Evolutionary conservation across 352 stramenopile genomes (phyloP), one percentile per base, ranked within the genome.

Genomic region (Phytopythium sindhum): DNA sequence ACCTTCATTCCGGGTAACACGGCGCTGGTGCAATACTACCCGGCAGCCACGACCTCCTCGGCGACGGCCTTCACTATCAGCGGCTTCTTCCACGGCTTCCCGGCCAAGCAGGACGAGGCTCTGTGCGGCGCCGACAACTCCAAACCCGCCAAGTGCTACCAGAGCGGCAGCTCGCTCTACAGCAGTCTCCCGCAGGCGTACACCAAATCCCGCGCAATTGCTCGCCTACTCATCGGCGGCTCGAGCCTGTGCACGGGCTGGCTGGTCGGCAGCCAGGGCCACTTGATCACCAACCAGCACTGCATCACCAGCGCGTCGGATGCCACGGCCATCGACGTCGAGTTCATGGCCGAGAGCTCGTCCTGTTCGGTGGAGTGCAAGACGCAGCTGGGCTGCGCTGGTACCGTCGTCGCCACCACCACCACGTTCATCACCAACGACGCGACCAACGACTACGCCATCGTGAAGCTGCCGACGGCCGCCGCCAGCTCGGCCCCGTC

Each of bases 231-330:
- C 10, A 76, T 81, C 59, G 33, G 35, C 56, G 64, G 69, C 31
- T 52, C 55, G 21, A 42, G 21, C 28, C 61, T 77, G 37, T 80
- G 69, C 62, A 77, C 69, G 19, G 69, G 72, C 17, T 92, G 75
- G 83, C 79, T 89, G 29, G 76, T 75, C 72, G 72, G 81, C 31
- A 84, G 75, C 54, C 68, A 86, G 61, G 78, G 81, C 47, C 81
- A 90, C 60, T 63, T 90, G 26, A 74, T 90, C 53, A 88, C 81
- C 55, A 90, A 90, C 73, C 81, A 86, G 58, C 52, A 58, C 31
- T 82, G 74, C 54, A 82, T 90, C 56, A 76, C 63, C 69, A 70
- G 35, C 54, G 63, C 53, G 60, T 79, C 61, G 57, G 74, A 82
- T 55, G 59, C 65, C n/a, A 24, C 69, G 15, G 56, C 56, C 52